Evolutionary conservation across 306 rosid genomes (phyloP).

Genomic region (Cucumis cinereus): DNA sequence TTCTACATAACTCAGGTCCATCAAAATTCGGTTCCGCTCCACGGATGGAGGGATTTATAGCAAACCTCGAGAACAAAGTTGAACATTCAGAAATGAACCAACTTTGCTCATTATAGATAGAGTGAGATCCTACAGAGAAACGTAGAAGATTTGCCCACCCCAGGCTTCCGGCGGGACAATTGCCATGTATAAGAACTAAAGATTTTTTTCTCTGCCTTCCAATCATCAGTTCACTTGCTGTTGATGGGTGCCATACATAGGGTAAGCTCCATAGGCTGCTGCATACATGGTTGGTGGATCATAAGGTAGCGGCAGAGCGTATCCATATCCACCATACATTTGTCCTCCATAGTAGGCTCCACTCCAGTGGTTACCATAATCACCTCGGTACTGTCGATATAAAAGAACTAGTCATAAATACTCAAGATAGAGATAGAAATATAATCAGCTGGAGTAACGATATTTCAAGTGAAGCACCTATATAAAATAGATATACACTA

Average conservation of each 20-base stretch:
- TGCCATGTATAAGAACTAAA: background rate
- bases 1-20: slow-evolving; percentile 30
- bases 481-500: background rate
- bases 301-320: slow-evolving; percentile 57
- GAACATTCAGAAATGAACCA: slow-evolving; percentile 2
- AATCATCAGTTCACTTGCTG: slow-evolving; percentile 90
- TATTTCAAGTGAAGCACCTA: background rate
- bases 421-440: background rate
- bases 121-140: slow-evolving; percentile 4
- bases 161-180: slow-evolving; percentile 1
- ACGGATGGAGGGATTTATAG: slow-evolving; percentile 17
- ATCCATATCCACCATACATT: slow-evolving; percentile 79
- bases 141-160: slow-evolving; percentile 26
- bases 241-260: slow-evolving; percentile 79
- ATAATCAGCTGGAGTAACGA: background rate
- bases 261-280: slow-evolving; percentile 78
- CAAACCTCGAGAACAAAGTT: background rate
- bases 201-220: background rate
- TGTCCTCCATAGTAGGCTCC: slow-evolving; percentile 74
- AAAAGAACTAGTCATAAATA: background rate
- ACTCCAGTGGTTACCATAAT: slow-evolving; percentile 57
- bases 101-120: background rate
- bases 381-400: slow-evolving; percentile 58
- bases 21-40: slow-evolving; percentile 5
- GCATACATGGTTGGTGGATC: slow-evolving; percentile 81